Percentiles rank a stretch among this genome's conserved stretches.
phyloP scores from a whole-genome alignment of 768 basidiomycete genomes.

The Kwoniella europaea region DNA sequence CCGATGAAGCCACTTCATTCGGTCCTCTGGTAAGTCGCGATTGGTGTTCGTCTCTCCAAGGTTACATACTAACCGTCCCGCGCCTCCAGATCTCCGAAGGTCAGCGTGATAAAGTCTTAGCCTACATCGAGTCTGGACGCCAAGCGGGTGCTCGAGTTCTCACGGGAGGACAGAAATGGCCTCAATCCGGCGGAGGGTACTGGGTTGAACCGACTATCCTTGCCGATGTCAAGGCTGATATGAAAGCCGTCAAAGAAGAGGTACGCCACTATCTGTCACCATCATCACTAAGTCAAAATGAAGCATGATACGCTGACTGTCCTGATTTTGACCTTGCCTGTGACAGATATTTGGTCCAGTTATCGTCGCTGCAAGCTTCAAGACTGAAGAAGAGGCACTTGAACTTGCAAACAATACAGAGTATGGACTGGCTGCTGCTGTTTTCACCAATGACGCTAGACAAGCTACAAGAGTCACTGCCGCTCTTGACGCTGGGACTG shows the following conservation, averaged over 20 bases:
- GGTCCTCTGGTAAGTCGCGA: slow-evolving; percentile 40
- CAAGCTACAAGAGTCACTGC: slow-evolving; percentile 74
- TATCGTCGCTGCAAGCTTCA: slow-evolving; percentile 77
- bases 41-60: too few species aligned
- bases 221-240: slow-evolving; percentile 68
- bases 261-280: not conserved
- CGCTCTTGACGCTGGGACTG: slow-evolving; percentile 75
- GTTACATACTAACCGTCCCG: too few species aligned
- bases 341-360: slow-evolving; percentile 87
- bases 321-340: too few species aligned
- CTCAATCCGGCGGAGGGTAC: slow-evolving; percentile 68
- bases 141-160: slow-evolving; percentile 72
- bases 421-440: slow-evolving; percentile 85
- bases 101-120: slow-evolving; percentile 64
- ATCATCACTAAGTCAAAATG: too few species aligned
- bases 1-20: slow-evolving; percentile 54
- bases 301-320: too few species aligned
- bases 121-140: slow-evolving; percentile 77
- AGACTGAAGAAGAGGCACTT: slow-evolving; percentile 84
- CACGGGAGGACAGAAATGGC: slow-evolving; percentile 71
- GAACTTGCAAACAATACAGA: slow-evolving; percentile 79
- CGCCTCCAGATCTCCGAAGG: slow-evolving; percentile 38
- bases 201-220: slow-evolving; percentile 87
- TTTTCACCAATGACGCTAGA: slow-evolving; percentile 79
- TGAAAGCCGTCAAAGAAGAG: slow-evolving; percentile 68